phyloP scores from a whole-genome alignment of 2,329 filamentous ascomycete genomes.

The Microcyclospora tardicrescens region DNA sequence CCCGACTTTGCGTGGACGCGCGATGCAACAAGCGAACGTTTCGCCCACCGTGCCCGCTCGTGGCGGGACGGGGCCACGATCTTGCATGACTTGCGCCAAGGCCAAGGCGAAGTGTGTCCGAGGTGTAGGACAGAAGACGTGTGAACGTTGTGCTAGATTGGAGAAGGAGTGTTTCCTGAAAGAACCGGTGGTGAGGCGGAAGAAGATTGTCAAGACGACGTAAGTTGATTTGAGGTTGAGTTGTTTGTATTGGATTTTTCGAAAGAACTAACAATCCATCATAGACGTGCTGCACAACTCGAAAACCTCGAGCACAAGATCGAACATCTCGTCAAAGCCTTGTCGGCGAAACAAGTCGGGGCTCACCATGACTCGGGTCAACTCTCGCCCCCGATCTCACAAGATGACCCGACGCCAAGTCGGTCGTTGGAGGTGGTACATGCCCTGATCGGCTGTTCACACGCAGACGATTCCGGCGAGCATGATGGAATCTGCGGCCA shows the following conservation, averaged over 20 bases:
- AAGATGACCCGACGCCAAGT: background rate
- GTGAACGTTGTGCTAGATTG: conserved; percentile 20
- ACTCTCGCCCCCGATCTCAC: conserved; percentile 12
- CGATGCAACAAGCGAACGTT: too few species aligned
- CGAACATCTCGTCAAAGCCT: conserved; percentile 20
- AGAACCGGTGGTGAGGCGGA: conserved; percentile 14
- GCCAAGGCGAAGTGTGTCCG: conserved; percentile 24
- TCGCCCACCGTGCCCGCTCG: too few species aligned
- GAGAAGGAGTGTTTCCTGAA: conserved; percentile 20
- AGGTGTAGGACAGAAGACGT: conserved; percentile 9
- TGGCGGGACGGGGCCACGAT: conserved; percentile 5
- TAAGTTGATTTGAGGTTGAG: conserved; percentile 7
- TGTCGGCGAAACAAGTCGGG: conserved; percentile 10
- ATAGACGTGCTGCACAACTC: conserved; percentile 20
- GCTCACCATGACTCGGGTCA: conserved; percentile 8
- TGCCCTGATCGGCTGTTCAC: background rate
- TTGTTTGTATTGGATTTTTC: background rate
- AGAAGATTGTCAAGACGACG: conserved; percentile 18
- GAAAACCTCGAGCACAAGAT: conserved; percentile 23
- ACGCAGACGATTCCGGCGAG: too few species aligned
- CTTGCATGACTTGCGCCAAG: conserved; percentile 19
- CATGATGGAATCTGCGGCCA: background rate
- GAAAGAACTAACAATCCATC: conserved; percentile 1
- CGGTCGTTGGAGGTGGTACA: background rate
- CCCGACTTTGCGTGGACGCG: too few species aligned